A percentile compares a stretch with the other conserved stretches of the same genome.
Evolutionary conservation across 2,329 filamentous ascomycete genomes (phyloP).

Genomic region (Ophiostoma sp.): DNA sequence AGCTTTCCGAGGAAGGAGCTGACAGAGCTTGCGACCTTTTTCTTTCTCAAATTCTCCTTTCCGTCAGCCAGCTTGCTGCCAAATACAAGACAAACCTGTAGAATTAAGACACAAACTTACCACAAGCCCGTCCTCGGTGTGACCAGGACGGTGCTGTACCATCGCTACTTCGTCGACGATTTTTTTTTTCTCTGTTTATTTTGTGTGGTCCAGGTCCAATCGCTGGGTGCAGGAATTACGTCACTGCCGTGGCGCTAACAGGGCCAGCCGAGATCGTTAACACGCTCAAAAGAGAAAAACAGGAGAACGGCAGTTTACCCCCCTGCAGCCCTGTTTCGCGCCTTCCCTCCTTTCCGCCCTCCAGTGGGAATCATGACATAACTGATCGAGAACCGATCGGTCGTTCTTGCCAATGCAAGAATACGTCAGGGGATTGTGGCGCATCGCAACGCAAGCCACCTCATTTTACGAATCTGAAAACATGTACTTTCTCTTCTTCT

Average conservation of each 20-base stretch:
- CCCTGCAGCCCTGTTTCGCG: constrained; percentile 5
- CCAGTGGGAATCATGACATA: constrained; percentile 13
- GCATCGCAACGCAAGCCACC: constrained; percentile 5
- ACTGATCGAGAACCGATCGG: constrained; percentile 7
- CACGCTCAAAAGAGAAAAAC: neutral
- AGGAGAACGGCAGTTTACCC: neutral
- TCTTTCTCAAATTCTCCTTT: neutral
- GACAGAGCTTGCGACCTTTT: neutral
- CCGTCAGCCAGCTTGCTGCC: neutral
- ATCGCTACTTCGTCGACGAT: neutral
- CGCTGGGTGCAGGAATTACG: constrained; percentile 21
- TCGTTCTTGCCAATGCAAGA: neutral
- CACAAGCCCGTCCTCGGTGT: neutral
- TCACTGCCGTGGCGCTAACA: constrained; percentile 21
- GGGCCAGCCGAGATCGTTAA: neutral
- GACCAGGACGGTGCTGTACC: neutral
- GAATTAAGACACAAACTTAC: neutral
- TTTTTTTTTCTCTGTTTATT: neutral
- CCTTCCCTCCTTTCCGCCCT: neutral
- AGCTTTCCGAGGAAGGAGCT: constrained; percentile 3
- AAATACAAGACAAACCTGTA: neutral
- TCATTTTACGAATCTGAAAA: neutral
- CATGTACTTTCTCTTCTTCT: neutral
- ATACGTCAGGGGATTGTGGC: constrained; percentile 8
- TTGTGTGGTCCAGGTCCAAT: neutral